These are phyloP conservation scores for Cercospora nicotianae DNA, from an alignment of 2,329 filamentous ascomycete genomes.

Conservation along the genomic window DNA sequence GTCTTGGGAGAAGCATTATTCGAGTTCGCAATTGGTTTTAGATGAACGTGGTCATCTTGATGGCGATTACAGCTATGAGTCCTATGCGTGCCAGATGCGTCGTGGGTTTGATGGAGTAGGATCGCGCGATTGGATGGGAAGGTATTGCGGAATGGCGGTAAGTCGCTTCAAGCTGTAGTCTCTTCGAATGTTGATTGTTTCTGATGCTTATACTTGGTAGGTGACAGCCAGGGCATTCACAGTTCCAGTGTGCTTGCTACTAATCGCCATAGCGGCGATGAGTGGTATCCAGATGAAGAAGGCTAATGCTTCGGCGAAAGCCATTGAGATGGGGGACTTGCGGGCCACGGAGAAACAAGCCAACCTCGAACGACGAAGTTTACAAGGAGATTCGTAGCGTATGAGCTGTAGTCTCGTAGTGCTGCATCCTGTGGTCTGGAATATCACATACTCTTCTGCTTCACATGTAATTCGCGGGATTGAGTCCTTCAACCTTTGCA, in stretches of 20 bases:
- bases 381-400: neutral
- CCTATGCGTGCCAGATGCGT: neutral
- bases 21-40: neutral
- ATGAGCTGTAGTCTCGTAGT: neutral
- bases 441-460: neutral
- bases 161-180: too few relatives aligned
- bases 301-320: neutral
- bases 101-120: neutral
- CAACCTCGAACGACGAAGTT: neutral
- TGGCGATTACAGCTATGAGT: neutral
- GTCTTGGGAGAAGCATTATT: neutral
- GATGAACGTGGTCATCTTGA: neutral
- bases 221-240: neutral
- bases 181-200: too few relatives aligned
- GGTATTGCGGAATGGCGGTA: neutral
- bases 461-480: slow-evolving; percentile 39
- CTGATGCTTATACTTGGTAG: too few relatives aligned
- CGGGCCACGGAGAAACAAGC: neutral
- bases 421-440: neutral
- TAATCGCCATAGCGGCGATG: neutral
- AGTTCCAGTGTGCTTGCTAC: neutral
- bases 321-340: neutral
- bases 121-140: neutral
- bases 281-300: neutral
- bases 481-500: slow-evolving; percentile 45